Evolutionary conservation across 148 eudicot genomes (phyloP), one percentile per base, ranked within the genome.

Genomic region (Dianthus caryophyllus): DNA sequence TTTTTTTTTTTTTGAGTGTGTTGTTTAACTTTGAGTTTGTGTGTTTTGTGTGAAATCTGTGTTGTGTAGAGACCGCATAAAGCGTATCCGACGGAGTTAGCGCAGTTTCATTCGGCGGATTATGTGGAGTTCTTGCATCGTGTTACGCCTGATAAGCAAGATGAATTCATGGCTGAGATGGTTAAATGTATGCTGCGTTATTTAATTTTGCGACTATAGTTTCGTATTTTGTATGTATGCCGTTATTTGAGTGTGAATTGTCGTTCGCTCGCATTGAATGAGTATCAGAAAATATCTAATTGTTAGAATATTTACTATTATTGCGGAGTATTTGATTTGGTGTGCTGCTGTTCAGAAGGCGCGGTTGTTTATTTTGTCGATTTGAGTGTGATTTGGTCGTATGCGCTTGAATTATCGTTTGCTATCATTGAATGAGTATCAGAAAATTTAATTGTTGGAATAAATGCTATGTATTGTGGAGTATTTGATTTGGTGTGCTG

Each of bases 61-160:
- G n/a, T 53, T 43, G 65, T 74, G 80, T 75, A 93, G 98, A 90
- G 98, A 81, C 98, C 98, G 33, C 98, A 93, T 56, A 89, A 90
- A 76, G 98, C 98, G 30, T 93, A 90, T 75, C 98, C 96, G 0
- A 94, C 80, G 53, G 98, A 93, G 85, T 82, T 93, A 62, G 98
- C 96, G 0, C 98, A 93, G 82, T 93, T 89, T 76, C 98, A 93
- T 79, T 81, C 98, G 0, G 86, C 95, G 39, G 98, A 93, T 79
- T 93, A 93, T 69, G 97, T 93, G n/a, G 98, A 93, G 70, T 93
- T 93, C 61, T 77, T 93, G 81, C 85, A 93, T 60, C 80, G 98
- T 55, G 90, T 93, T 68, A 86, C 91, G 24, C 98, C 98, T 2
- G 90, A 93, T 36, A 83, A 82, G 11, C 88, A 84, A 62, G 78